Conservation (phyloP, 106 monocot genomes). For the Agapanthus africanus region DNA sequence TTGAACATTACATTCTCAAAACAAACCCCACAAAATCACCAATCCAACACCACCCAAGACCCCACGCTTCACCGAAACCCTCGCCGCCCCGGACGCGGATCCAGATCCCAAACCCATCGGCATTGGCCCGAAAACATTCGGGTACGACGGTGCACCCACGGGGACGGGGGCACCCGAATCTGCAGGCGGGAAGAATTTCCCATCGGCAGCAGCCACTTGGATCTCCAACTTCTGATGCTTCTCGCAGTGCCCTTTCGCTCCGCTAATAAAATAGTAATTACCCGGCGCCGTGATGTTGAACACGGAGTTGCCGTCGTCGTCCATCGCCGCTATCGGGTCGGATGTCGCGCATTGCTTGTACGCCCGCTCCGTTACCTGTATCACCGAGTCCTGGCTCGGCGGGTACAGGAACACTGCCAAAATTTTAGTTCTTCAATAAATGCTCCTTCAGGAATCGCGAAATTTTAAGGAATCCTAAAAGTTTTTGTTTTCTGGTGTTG, state of each 20-base stretch:
- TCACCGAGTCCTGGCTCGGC: conserved; percentile 87
- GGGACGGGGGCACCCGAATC: not conserved
- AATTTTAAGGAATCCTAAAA: no score
- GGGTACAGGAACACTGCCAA: conserved; percentile 88
- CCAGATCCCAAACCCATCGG: conserved; percentile 13
- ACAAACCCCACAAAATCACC: conserved; percentile 4
- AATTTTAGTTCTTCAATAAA: no score
- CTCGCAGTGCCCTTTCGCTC: conserved; percentile 50
- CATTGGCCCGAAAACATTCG: conserved; percentile 27
- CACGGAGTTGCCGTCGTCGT: conserved; percentile 85
- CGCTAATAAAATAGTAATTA: conserved; percentile 61
- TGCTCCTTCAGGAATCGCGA: no score
- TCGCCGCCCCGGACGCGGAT: conserved; percentile 3
- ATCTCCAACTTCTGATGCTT: conserved; percentile 68
- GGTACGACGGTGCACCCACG: conserved; percentile 12
- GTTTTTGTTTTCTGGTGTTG: no score
- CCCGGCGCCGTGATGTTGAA: conserved; percentile 71
- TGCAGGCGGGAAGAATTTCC: conserved; percentile 39
- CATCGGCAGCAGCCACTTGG: conserved; percentile 45
- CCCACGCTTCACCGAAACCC: not conserved
- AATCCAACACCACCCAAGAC: not conserved
- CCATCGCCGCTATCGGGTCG: conserved; percentile 41
- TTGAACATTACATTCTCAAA: no score
- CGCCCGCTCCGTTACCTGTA: conserved; percentile 67
- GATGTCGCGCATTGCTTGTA: conserved; percentile 46